Conservation (phyloP, 2,329 filamentous ascomycete species). For the Colletotrichum lini region DNA sequence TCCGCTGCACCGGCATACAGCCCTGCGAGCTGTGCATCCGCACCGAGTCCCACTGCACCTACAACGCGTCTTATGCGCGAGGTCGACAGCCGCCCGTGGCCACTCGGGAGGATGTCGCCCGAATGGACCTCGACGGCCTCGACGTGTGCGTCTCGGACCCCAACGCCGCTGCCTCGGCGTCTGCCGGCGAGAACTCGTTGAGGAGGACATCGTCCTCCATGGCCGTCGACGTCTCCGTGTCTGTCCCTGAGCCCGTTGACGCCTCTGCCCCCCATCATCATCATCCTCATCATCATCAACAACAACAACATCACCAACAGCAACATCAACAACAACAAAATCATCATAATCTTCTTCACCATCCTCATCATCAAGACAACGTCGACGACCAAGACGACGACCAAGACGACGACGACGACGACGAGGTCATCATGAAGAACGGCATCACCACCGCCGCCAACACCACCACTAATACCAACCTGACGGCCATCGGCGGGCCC, state of each 20-base stretch:
- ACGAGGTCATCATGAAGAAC: conserved; percentile 28
- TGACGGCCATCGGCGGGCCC: conserved; percentile 8
- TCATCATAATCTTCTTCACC: too few relatives aligned
- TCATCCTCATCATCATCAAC: too few relatives aligned
- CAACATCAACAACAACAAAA: too few relatives aligned
- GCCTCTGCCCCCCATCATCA: not conserved
- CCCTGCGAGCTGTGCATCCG: conserved; percentile 53
- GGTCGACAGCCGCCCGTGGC: conserved; percentile 59
- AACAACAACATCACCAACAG: too few relatives aligned
- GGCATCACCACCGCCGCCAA: too few relatives aligned
- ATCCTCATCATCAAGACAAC: too few relatives aligned
- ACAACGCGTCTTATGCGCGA: conserved; percentile 64
- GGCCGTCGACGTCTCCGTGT: conserved; percentile 6
- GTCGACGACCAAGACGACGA: not conserved
- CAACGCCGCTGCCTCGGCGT: not conserved
- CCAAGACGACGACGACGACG: not conserved
- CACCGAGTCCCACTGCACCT: conserved; percentile 58
- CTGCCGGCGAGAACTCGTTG: conserved; percentile 16
- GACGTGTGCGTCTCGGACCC: conserved; percentile 22
- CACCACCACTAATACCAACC: conserved; percentile 1
- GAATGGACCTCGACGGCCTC: conserved; percentile 26
- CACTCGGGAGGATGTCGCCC: conserved; percentile 38
- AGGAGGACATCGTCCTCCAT: conserved; percentile 8
- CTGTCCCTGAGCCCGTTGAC: conserved; percentile 10
- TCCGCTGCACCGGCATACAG: conserved; percentile 52